phyloP scores from a whole-genome alignment of 768 basidiomycete species.

The Leucocoprinus leucothites region DNA sequence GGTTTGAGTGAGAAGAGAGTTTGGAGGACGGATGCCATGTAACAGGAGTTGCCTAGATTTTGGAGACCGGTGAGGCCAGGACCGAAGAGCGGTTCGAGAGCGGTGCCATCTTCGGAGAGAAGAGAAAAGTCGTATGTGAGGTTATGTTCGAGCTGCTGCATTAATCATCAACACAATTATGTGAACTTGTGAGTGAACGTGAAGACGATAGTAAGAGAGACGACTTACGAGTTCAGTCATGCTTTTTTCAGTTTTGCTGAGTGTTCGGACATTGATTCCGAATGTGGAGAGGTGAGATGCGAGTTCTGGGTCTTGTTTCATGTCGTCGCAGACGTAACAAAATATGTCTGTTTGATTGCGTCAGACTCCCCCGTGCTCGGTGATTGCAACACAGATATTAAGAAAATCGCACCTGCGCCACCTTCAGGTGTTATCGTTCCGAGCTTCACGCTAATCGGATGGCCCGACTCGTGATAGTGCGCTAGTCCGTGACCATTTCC shows the following conservation, averaged over 20 bases:
- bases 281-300: slow-evolving; percentile 72
- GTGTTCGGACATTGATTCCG: slow-evolving; percentile 80
- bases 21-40: slow-evolving; percentile 95
- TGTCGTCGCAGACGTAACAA: slow-evolving; percentile 89
- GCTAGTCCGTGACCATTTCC: slow-evolving; percentile 89
- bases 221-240: slow-evolving; percentile 86
- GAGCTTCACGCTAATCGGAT: slow-evolving; percentile 86
- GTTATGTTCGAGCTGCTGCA: slow-evolving; percentile 95
- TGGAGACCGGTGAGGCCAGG: slow-evolving; percentile 84
- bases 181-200: neutral
- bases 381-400: too few species aligned
- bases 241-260: slow-evolving; percentile 92
- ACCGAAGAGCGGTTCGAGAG: slow-evolving; percentile 86
- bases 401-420: slow-evolving; percentile 76
- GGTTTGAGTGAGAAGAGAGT: slow-evolving; percentile 75
- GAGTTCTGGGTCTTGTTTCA: slow-evolving; percentile 74
- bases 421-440: slow-evolving; percentile 98
- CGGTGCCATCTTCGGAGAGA: slow-evolving; percentile 80
- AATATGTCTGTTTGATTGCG: slow-evolving; percentile 66
- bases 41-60: slow-evolving; percentile 97
- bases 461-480: slow-evolving; percentile 71
- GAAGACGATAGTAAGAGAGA: neutral
- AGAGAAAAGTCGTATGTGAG: slow-evolving; percentile 92
- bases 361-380: too few species aligned
- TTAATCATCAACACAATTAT: neutral